Evolutionary conservation across 2,329 filamentous ascomycete genomes (phyloP).

Genomic region (Lojkania enalia): DNA sequence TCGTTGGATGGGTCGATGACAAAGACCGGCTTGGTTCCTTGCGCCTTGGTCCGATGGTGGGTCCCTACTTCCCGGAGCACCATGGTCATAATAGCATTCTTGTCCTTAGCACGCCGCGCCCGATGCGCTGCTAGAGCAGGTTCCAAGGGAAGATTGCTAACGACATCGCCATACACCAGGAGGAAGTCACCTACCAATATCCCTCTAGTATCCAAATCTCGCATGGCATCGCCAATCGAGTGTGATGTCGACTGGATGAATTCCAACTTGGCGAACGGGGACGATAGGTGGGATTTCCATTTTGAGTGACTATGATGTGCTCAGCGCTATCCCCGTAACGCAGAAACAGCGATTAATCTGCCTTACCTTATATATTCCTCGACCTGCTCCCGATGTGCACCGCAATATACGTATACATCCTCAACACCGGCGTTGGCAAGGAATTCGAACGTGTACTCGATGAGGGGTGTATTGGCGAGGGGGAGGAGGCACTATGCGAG

Average conservation of each 20-base stretch:
- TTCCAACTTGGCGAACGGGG: constrained; percentile 78
- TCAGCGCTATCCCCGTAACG: neutral
- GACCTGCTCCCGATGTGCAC: constrained; percentile 81
- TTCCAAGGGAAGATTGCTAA: constrained; percentile 88
- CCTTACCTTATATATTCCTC: constrained; percentile 76
- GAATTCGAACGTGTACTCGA: constrained; percentile 97
- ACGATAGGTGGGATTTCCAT: constrained; percentile 68
- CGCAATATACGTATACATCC: constrained; percentile 90
- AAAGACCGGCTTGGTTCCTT: constrained; percentile 78
- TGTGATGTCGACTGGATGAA: constrained; percentile 85
- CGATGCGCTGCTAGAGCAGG: constrained; percentile 76
- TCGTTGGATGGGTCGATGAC: constrained; percentile 79
- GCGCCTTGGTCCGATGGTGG: constrained; percentile 75
- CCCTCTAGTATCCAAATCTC: constrained; percentile 84
- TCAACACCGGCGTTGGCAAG: constrained; percentile 94
- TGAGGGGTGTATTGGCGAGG: constrained; percentile 88
- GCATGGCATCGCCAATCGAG: constrained; percentile 91
- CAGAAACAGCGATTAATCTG: neutral
- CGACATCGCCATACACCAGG: constrained; percentile 87
- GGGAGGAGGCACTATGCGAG: constrained; percentile 78
- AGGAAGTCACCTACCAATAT: constrained; percentile 90
- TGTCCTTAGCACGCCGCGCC: constrained; percentile 77
- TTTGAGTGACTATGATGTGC: constrained; percentile 61
- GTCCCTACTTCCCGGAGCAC: constrained; percentile 77
- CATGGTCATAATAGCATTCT: constrained; percentile 98